These are phyloP conservation scores for Ganoderma lingzhi DNA, from an alignment of 1,284 basidiomycete genomes.

Conservation along the genomic window DNA sequence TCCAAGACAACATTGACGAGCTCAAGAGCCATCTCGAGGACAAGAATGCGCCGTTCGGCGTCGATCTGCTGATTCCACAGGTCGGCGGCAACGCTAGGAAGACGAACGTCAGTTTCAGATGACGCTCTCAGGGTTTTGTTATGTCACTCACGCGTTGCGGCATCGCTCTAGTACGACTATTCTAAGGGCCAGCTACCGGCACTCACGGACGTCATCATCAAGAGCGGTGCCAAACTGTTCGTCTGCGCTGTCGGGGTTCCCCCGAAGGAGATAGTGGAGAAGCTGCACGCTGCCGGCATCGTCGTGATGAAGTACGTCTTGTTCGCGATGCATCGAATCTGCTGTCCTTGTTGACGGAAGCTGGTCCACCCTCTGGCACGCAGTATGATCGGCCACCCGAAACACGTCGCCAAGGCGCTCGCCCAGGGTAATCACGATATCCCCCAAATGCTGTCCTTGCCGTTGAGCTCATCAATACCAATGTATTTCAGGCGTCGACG, in stretches of 20 bases:
- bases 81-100: constrained; percentile 81
- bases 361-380: background rate
- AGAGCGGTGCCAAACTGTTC: constrained; percentile 78
- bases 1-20: constrained; percentile 69
- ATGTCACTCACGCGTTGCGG: constrained; percentile 1
- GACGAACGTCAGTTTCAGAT: constrained; percentile 67
- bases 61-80: constrained; percentile 85
- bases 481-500: constrained; percentile 69
- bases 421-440: constrained; percentile 58
- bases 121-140: background rate
- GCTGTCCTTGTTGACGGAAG: background rate
- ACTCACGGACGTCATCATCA: constrained; percentile 83
- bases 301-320: constrained; percentile 79
- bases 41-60: constrained; percentile 81
- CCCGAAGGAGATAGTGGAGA: constrained; percentile 83
- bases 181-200: constrained; percentile 79
- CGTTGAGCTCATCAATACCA: constrained; percentile 10
- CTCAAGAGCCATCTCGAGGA: constrained; percentile 76
- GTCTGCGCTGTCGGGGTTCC: constrained; percentile 89
- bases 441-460: background rate
- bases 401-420: constrained; percentile 85
- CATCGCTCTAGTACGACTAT: constrained; percentile 66
- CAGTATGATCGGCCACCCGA: constrained; percentile 91
- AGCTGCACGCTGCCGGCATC: constrained; percentile 81
- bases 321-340: constrained; percentile 13